A percentile compares a stretch with the other conserved stretches of the same genome.
Conservation (phyloP, 2,329 filamentous ascomycete species). For the Penicillium sp. region DNA sequence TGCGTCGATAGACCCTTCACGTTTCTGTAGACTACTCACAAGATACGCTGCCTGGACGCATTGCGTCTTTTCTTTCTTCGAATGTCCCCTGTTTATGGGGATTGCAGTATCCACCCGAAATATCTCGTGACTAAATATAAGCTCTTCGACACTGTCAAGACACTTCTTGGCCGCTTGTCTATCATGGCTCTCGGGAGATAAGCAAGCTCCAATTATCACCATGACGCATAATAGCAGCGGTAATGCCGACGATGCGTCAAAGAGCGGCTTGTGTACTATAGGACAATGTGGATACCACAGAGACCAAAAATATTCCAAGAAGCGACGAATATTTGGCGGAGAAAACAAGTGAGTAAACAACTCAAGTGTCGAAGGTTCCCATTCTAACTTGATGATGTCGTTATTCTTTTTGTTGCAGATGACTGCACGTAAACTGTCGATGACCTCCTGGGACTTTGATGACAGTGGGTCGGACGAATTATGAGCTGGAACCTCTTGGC, state of each 20-base stretch:
- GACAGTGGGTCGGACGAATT: neutral
- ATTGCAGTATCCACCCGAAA: conserved; percentile 2
- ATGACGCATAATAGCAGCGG: conserved; percentile 25
- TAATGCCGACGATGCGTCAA: conserved; percentile 16
- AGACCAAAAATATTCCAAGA: conserved; percentile 30
- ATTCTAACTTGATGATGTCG: conserved; percentile 15
- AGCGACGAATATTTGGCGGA: conserved; percentile 20
- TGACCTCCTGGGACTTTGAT: conserved; percentile 10
- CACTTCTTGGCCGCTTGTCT: conserved; percentile 15
- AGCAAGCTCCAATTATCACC: conserved; percentile 29
- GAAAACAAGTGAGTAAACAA: conserved; percentile 21
- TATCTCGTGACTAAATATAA: conserved; percentile 19
- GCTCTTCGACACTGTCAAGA: conserved; percentile 23
- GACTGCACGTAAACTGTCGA: conserved; percentile 7
- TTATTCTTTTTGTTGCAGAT: conserved; percentile 8
- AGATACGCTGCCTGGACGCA: conserved; percentile 27
- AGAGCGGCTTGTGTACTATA: conserved; percentile 29
- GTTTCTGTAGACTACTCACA: conserved; percentile 25
- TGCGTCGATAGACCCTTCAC: conserved; percentile 22
- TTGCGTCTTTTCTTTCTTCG: conserved; percentile 18
- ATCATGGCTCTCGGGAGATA: conserved; percentile 22
- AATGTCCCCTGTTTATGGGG: neutral
- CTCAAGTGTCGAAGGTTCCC: conserved; percentile 9
- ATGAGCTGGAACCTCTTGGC: neutral
- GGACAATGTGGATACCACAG: conserved; percentile 33